A percentile compares a stretch with the other conserved stretches of the same genome.
Conservation (phyloP, 192 early-diverging fungal species). For the Podila epicladia region DNA sequence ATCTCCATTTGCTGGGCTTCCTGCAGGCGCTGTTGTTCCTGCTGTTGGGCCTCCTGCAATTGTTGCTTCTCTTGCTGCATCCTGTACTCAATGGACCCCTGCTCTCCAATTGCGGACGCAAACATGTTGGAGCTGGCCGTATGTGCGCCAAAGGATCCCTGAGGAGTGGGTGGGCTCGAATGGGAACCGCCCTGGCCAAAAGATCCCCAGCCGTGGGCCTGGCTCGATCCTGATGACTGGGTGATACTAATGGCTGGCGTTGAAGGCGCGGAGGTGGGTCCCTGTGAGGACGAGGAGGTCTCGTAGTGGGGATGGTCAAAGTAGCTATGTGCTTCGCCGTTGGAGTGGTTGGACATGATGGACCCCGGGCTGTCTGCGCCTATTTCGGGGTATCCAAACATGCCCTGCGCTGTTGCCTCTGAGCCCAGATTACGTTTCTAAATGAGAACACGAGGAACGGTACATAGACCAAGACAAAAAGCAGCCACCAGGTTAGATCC, state of each 20-base stretch:
- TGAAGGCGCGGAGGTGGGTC: slow-evolving; percentile 12
- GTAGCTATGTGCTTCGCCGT: slow-evolving; percentile 15
- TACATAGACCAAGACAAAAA: no score
- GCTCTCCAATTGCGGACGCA: background rate
- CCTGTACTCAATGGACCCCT: slow-evolving; percentile 5
- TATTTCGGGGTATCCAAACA: slow-evolving; percentile 20
- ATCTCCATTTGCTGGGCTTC: slow-evolving; percentile 28
- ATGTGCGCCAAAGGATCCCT: background rate
- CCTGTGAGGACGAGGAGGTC: background rate
- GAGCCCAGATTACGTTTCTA: slow-evolving; percentile 50
- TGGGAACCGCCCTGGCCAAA: slow-evolving; percentile 31
- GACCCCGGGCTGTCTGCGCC: slow-evolving; percentile 30
- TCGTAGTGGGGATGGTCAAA: slow-evolving; percentile 30
- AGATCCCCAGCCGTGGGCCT: slow-evolving; percentile 7
- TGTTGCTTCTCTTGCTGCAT: slow-evolving; percentile 23
- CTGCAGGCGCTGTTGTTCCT: slow-evolving; percentile 30
- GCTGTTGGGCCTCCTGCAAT: slow-evolving; percentile 13
- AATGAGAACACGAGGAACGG: background rate
- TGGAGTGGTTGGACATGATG: slow-evolving; percentile 1
- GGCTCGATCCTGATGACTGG: background rate
- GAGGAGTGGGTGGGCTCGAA: slow-evolving; percentile 31
- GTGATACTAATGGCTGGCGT: slow-evolving; percentile 9
- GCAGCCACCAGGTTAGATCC: no score
- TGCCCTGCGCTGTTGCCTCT: slow-evolving; percentile 16
- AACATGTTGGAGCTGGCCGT: slow-evolving; percentile 7